phyloP scores from a whole-genome alignment of 495 filamentous ascomycete species.

The Penicillium daleae region DNA sequence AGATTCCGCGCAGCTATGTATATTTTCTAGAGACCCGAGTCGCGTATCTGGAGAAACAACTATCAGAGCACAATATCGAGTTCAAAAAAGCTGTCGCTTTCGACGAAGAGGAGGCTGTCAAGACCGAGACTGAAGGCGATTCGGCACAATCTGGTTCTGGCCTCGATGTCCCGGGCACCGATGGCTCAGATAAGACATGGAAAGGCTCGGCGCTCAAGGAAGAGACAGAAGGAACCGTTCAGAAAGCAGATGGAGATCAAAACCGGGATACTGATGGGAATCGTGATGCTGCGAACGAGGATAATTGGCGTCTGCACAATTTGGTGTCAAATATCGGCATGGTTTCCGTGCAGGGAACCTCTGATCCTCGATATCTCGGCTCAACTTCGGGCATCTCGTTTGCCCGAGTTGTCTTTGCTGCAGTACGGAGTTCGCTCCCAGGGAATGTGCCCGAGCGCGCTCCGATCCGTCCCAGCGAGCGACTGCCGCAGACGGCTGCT shows the following conservation, averaged over 20 bases:
- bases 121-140: conserved; percentile 41
- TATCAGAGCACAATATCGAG: conserved; percentile 68
- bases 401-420: conserved; percentile 90
- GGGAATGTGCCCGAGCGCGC: conserved; percentile 61
- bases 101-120: conserved; percentile 59
- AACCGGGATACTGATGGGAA: conserved; percentile 26
- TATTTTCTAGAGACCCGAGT: conserved; percentile 90
- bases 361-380: conserved; percentile 79
- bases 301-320: conserved; percentile 67
- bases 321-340: conserved; percentile 77
- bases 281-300: conserved; percentile 49
- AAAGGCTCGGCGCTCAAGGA: conserved; percentile 31
- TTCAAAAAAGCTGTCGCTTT: conserved; percentile 79
- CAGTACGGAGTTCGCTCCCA: conserved; percentile 81
- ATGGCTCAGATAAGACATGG: conserved; percentile 27
- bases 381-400: conserved; percentile 93
- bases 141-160: conserved; percentile 24
- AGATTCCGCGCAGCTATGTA: conserved; percentile 93
- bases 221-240: conserved; percentile 28
- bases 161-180: conserved; percentile 17
- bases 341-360: conserved; percentile 74
- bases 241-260: conserved; percentile 40
- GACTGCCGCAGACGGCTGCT: conserved; percentile 45
- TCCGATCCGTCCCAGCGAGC: conserved; percentile 52
- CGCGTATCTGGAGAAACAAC: conserved; percentile 77